Base-by-base conservation (phyloP, 148 eudicot species). In the Rhododendron mucronatum region DNA sequence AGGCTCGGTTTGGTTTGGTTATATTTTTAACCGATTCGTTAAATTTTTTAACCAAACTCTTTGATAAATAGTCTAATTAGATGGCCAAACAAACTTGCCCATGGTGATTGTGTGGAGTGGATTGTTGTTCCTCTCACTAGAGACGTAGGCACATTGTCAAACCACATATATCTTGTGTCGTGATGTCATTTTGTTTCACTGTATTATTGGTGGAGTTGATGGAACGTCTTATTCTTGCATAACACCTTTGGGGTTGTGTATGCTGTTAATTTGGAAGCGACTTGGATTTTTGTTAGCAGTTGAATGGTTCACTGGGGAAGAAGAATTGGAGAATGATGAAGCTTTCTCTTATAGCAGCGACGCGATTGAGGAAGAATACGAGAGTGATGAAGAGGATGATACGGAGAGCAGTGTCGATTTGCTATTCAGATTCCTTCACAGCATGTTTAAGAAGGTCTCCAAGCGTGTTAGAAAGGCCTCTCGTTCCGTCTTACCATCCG, bases 391-490 rank as follows among this genome's bases (percentile, higher is more conserved):
- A 73, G 88, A 79, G 9, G 87, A 86, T 4, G 85, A 82, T 10
- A 57, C 88, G 0, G 88, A 86, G 80, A 86, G 88, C 81, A 86
- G 88, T 44, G 28, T 86, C 11, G 88, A 86, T 75, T 86, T 86
- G 85, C 82, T 86, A 5, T 86, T 86, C 23, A 86, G 85, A 79
- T 82, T 86, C 37, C 75, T 86, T 28, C 88, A 86, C 2, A 86
- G 88, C 45, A 82, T 86, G 88, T 86, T 86, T 74, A 86, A 57
- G 81, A 86, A 86, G 69, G 88, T 82, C 51, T 82, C 88, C 57
- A 82, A 82, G 81, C 84, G 85, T 6, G 85, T 82, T 16, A 86
- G 84, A 69, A 86, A 82, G 84, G 88, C 88, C 73, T 86, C 88
- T 74, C 85, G 82, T n/a, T 86, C 88, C 6, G 80, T 86, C 47